Conservation (phyloP, 257 asterid genomes). For the Orobanche coerulescens region DNA sequence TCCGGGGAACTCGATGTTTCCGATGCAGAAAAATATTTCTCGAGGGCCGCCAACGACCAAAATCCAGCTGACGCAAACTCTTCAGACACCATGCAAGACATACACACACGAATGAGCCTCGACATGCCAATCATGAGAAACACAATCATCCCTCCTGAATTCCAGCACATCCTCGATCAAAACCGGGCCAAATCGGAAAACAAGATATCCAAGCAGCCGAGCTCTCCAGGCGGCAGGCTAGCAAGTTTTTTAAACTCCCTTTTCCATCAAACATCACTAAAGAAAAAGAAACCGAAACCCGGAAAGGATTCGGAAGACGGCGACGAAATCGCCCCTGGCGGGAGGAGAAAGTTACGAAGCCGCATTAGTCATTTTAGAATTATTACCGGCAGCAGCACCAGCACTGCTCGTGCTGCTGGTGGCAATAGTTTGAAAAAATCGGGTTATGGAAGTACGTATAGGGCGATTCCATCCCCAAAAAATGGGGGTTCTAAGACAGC, state of each 20-base stretch:
- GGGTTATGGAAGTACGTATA: slow-evolving; percentile 28
- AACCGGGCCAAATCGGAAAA: slow-evolving; percentile 25
- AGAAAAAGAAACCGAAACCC: slow-evolving; percentile 53
- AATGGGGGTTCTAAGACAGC: slow-evolving; percentile 9
- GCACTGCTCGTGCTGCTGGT: neutral
- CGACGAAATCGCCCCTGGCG: slow-evolving; percentile 39
- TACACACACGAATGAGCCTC: slow-evolving; percentile 40
- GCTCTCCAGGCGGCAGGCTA: slow-evolving; percentile 72
- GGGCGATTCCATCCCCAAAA: neutral
- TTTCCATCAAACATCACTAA: slow-evolving; percentile 51
- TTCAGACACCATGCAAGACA: too few relatives aligned
- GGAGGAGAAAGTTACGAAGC: slow-evolving; percentile 64
- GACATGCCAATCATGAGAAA: slow-evolving; percentile 40
- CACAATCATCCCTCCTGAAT: slow-evolving; percentile 28
- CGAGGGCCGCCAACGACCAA: slow-evolving; percentile 34
- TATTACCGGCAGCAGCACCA: slow-evolving; percentile 15
- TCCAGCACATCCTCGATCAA: slow-evolving; percentile 1
- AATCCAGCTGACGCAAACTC: slow-evolving; percentile 5
- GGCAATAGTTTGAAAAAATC: neutral
- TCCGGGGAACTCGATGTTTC: slow-evolving; percentile 86
- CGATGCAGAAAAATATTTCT: slow-evolving; percentile 78
- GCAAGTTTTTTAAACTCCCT: slow-evolving; percentile 76
- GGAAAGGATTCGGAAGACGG: slow-evolving; percentile 35
- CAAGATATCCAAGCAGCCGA: slow-evolving; percentile 55
- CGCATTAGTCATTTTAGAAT: slow-evolving; percentile 60